Evolutionary conservation across 139 green algal genomes (phyloP), one percentile per base, ranked within the genome.

Genomic region (Micromonas pusilla): DNA sequence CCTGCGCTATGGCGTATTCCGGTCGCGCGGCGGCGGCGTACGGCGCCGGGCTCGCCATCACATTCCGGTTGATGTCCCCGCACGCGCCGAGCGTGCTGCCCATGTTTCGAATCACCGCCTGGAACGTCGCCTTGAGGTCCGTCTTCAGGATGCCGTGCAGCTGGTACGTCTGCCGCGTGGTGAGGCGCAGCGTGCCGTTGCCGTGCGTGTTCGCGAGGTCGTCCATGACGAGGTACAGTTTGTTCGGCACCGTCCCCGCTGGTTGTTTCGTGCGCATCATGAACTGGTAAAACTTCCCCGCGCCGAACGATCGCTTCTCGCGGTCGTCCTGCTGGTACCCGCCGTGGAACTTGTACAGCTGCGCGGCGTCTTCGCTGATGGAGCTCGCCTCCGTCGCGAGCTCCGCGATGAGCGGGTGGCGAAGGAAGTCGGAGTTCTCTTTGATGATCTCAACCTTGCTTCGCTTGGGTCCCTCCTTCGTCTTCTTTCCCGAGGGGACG

Each of bases 321-420:
- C 96, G 85, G 81, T 99, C 84, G 82, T 99, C 96, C 84, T 98
- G 94, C 91, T 90, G 83, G 78, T 99, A 99, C 78, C 83, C 92
- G 65, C 96, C 96, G 82, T 99, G 96, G 80, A 99, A 99, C 89
- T 99, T 99, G 88, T 98, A 98, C 4, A 99, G 89, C 90, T 99
- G 96, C 80, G 92, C 82, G 4, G 92, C 86, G 0, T 93, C 89
- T 83, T 97, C 93, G 71, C 66, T 91, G 83, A 99, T 96, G 80
- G 83, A 90, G 3, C 90, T 85, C 13, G 88, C 89, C 21, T 93
- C 85, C 52, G 86, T 90, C 5, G 95, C 88, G 6, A 99, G 86
- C 77, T 99, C 88, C 80, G 96, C 84, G 88, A 99, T 97, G 25
- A 99, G 88, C 2, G 96, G 96, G 80, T 98, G 94, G 4, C 96